phyloP scores from a whole-genome alignment of 257 asterid genomes.

The Echites panduratus region DNA sequence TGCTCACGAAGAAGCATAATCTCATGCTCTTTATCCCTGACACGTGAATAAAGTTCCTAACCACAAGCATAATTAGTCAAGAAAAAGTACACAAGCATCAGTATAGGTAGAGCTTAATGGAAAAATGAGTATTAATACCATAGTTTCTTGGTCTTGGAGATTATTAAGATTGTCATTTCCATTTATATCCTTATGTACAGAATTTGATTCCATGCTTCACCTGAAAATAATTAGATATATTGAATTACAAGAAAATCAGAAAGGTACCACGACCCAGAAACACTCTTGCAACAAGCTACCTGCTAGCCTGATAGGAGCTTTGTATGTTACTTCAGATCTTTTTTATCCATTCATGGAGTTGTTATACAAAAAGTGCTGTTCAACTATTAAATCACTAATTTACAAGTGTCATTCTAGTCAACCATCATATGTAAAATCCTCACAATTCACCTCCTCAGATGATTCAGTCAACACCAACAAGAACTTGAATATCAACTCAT shows the following conservation, averaged over 20 bases:
- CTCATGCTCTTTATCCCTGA: constrained; percentile 65
- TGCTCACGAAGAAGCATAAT: constrained; percentile 64
- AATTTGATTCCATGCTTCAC: constrained; percentile 42
- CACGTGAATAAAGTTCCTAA: constrained; percentile 60
- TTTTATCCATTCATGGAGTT: constrained; percentile 42
- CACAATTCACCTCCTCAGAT: neutral
- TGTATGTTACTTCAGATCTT: constrained; percentile 28
- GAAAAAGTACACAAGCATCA: constrained; percentile 4
- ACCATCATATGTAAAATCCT: neutral
- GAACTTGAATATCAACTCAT: constrained; percentile 6
- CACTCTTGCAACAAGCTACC: constrained; percentile 31
- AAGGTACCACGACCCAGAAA: constrained; percentile 19
- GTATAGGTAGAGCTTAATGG: neutral
- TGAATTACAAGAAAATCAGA: constrained; percentile 13
- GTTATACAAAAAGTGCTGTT: constrained; percentile 22
- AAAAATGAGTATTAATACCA: constrained; percentile 43
- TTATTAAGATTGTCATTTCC: constrained; percentile 39
- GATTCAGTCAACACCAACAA: neutral
- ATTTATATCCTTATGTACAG: constrained; percentile 37
- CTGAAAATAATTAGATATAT: constrained; percentile 34
- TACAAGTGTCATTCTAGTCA: neutral
- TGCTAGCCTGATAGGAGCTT: constrained; percentile 39
- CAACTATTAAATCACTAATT: neutral
- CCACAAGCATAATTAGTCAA: constrained; percentile 15
- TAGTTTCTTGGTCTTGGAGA: constrained; percentile 56